A percentile compares a stretch with the other conserved stretches of the same genome.
Conservation (phyloP, 169 alveolate genomes). For the Plasmodium vinckei region DNA sequence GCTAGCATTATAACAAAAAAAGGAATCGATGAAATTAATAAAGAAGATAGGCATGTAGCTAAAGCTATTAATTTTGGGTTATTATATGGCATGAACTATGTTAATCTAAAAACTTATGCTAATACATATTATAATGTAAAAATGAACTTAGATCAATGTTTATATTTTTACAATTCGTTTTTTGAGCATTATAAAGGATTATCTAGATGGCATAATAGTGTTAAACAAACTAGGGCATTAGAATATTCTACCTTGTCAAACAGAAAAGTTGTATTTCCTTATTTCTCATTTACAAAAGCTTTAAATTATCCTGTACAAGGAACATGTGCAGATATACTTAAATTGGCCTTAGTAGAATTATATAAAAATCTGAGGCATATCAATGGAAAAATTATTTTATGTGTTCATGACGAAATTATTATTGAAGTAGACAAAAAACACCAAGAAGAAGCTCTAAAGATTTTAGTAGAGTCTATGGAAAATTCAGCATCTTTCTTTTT, state of each 20-base stretch:
- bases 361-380: constrained; percentile 79
- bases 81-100: constrained; percentile 89
- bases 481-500: constrained; percentile 86
- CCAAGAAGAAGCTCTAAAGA: constrained; percentile 82
- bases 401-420: constrained; percentile 89
- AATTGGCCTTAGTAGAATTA: constrained; percentile 86
- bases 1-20: constrained; percentile 84
- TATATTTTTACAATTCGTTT: constrained; percentile 83
- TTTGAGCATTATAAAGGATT: constrained; percentile 87
- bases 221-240: constrained; percentile 79
- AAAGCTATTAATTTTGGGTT: constrained; percentile 91
- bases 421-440: constrained; percentile 85
- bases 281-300: constrained; percentile 87
- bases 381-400: constrained; percentile 84
- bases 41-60: constrained; percentile 91
- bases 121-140: constrained; percentile 84
- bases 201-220: constrained; percentile 87
- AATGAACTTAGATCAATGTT: constrained; percentile 83
- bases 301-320: constrained; percentile 92
- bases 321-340: constrained; percentile 91
- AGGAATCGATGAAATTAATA: constrained; percentile 78
- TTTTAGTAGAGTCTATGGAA: constrained; percentile 86
- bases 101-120: constrained; percentile 87
- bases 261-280: constrained; percentile 86
- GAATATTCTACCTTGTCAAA: constrained; percentile 82